Percentiles rank a stretch among this genome's conserved stretches.
Conservation (phyloP, 305 asterid species). For the Andrographis paniculata region DNA sequence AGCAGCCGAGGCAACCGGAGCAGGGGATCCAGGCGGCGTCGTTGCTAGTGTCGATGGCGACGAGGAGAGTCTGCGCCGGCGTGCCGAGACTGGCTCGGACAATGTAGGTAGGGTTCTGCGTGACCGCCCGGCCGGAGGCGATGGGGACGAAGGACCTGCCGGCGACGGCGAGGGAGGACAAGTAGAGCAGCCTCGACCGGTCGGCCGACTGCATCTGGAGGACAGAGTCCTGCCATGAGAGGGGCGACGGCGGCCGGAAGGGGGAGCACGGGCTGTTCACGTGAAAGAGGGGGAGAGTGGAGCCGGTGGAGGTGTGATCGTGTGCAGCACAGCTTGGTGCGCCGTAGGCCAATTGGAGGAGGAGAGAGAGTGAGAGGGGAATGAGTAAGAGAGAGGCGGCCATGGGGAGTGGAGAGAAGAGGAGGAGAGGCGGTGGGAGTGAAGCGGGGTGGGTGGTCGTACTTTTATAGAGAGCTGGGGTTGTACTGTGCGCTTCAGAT, state of each 20-base stretch:
- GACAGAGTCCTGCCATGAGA: constrained; percentile 55
- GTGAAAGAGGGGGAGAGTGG: constrained; percentile 52
- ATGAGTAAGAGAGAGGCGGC: constrained; percentile 10
- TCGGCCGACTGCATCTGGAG: constrained; percentile 70
- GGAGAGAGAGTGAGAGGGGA: too few relatives aligned
- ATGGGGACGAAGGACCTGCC: constrained; percentile 56
- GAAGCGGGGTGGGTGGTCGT: too few relatives aligned
- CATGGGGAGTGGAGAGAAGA: constrained; percentile 16
- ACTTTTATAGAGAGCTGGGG: too few relatives aligned
- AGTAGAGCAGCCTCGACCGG: constrained; percentile 40
- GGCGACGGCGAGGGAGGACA: constrained; percentile 70
- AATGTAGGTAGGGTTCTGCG: constrained; percentile 75
- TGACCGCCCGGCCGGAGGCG: constrained; percentile 62
- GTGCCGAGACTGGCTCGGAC: constrained; percentile 62
- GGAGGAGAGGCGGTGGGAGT: too few relatives aligned
- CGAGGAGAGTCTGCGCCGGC: constrained; percentile 52
- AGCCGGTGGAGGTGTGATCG: constrained; percentile 22
- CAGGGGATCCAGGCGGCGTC: constrained; percentile 82
- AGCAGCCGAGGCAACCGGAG: constrained; percentile 65
- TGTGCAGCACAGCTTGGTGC: constrained; percentile 25
- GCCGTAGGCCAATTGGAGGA: too few relatives aligned
- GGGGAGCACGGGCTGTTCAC: constrained; percentile 74
- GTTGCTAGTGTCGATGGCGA: constrained; percentile 80
- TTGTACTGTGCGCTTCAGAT: too few relatives aligned
- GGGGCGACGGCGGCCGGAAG: constrained; percentile 24